These are phyloP conservation scores for Lasiosphaeria ovina DNA, from an alignment of 495 filamentous ascomycete species.

Conservation along the genomic window DNA sequence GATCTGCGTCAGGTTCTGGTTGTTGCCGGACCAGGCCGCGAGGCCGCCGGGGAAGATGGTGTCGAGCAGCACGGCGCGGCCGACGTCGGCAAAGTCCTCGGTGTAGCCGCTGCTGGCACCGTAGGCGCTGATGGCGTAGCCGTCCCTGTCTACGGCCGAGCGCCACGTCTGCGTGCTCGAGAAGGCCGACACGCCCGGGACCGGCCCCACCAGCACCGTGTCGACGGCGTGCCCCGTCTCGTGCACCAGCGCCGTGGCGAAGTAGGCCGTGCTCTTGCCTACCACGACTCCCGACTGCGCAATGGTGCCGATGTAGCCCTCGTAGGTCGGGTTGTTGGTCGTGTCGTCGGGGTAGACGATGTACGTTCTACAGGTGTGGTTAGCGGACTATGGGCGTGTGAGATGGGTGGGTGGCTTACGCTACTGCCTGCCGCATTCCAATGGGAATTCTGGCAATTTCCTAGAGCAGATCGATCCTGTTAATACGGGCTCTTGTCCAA, in stretches of 20 bases:
- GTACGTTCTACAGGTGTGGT: neutral
- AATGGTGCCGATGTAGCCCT: neutral
- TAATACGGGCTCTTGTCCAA: neutral
- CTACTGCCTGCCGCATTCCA: neutral
- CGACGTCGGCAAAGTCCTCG: slow-evolving; percentile 14
- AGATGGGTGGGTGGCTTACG: neutral
- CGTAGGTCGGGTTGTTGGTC: neutral
- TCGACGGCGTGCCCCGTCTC: slow-evolving; percentile 7
- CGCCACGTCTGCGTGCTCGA: neutral
- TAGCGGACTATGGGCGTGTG: neutral
- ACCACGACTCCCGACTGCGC: neutral
- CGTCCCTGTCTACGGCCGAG: neutral
- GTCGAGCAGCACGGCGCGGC: slow-evolving; percentile 11
- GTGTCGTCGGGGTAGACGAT: slow-evolving; percentile 5
- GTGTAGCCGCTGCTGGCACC: neutral
- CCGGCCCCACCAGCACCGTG: neutral
- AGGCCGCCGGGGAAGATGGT: slow-evolving; percentile 15
- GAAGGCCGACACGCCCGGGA: neutral
- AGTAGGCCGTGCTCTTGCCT: neutral
- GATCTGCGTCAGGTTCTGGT: slow-evolving; percentile 14
- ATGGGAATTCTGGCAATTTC: neutral
- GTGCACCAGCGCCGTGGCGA: neutral
- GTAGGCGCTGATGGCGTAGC: slow-evolving; percentile 9
- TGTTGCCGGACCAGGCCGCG: neutral
- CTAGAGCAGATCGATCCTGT: neutral